A percentile compares a stretch with the other conserved stretches of the same genome.
Conservation (phyloP, 345 rosid species). For the Eucalyptus globulus region DNA sequence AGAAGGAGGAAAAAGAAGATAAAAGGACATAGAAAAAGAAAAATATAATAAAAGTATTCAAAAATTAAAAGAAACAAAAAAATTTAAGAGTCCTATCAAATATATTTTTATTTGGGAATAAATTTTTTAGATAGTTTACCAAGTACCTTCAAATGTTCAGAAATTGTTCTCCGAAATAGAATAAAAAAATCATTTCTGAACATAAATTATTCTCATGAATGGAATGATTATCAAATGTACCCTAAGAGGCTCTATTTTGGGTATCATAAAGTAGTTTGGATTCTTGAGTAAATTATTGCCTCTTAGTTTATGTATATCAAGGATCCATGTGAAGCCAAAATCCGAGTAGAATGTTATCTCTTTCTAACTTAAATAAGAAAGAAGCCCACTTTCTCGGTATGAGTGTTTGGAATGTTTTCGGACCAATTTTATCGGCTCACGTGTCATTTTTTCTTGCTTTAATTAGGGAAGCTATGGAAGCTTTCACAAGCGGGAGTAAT, state of each 20-base stretch:
- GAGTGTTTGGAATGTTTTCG: neutral
- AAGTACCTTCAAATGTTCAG: accelerated
- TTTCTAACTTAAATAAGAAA: neutral
- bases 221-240: accelerated
- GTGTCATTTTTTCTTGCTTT: neutral
- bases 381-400: neutral
- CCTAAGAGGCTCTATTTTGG: neutral
- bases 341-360: neutral
- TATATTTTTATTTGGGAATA: no score
- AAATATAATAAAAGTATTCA: no score
- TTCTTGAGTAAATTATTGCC: neutral
- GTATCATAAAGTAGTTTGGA: neutral
- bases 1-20: no score
- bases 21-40: no score
- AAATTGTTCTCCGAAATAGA: accelerated
- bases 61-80: no score
- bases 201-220: accelerated
- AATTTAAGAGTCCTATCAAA: no score
- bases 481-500: neutral
- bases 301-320: neutral
- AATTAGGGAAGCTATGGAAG: neutral
- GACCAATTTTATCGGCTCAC: neutral
- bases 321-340: neutral
- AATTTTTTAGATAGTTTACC: accelerated
- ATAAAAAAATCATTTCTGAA: accelerated